Conservation (phyloP, 176 grass and related monocot genomes). For the Luzula sylvatica region DNA sequence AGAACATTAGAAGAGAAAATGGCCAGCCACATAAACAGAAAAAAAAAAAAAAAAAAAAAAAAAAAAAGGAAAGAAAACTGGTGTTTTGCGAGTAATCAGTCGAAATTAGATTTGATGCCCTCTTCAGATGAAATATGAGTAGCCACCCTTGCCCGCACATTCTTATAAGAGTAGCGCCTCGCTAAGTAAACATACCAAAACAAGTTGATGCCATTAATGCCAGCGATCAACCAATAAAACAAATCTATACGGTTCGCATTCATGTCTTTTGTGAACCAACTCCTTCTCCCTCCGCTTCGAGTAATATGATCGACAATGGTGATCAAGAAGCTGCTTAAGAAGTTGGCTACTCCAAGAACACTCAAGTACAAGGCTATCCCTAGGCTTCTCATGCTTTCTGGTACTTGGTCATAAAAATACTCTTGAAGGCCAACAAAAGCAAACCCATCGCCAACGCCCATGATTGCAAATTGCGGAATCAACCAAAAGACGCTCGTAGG, state of each 20-base stretch:
- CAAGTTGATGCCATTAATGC: constrained; percentile 32
- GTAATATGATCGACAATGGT: constrained; percentile 36
- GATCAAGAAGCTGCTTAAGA: constrained; percentile 53
- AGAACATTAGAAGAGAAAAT: too few relatives aligned
- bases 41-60: too few relatives aligned
- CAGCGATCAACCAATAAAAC: constrained; percentile 57
- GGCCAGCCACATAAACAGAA: too few relatives aligned
- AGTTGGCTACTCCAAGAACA: constrained; percentile 44
- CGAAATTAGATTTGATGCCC: too few relatives aligned
- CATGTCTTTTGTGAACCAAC: constrained; percentile 55
- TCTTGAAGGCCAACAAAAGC: constrained; percentile 45
- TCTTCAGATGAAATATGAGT: too few relatives aligned
- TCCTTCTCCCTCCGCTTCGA: constrained; percentile 9
- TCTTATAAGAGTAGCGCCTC: constrained; percentile 61
- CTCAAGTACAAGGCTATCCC: constrained; percentile 69
- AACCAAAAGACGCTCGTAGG: constrained; percentile 66
- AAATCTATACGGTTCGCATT: constrained; percentile 54
- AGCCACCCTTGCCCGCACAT: constrained; percentile 30
- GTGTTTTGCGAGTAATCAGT: too few relatives aligned
- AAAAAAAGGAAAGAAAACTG: too few relatives aligned
- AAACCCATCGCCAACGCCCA: constrained; percentile 53
- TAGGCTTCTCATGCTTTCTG: constrained; percentile 51
- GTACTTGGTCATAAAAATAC: constrained; percentile 66
- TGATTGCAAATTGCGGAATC: constrained; percentile 47
- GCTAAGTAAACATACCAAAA: constrained; percentile 39